phyloP scores from a whole-genome alignment of 805 yeast genomes.

The Sugiyamaella valdiviana region DNA sequence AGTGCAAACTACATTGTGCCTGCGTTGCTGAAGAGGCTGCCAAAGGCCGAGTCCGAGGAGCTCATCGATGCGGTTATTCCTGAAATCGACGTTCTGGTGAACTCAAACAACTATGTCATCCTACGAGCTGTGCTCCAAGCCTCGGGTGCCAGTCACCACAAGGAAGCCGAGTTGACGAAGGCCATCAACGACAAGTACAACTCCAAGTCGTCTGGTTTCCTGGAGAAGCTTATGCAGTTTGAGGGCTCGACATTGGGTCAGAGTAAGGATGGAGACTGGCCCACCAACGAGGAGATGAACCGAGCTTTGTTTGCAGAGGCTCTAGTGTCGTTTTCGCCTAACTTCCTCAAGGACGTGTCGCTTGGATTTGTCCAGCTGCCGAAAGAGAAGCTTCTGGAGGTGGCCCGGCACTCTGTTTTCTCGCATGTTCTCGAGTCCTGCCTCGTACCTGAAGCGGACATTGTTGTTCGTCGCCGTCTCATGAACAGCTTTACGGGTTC shows the following conservation, averaged over 20 bases:
- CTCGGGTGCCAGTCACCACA: slow-evolving; percentile 11
- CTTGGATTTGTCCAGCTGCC: slow-evolving; percentile 57
- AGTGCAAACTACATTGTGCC: slow-evolving; percentile 80
- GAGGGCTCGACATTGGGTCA: slow-evolving; percentile 71
- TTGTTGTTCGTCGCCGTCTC: slow-evolving; percentile 56
- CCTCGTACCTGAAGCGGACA: slow-evolving; percentile 42
- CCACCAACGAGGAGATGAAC: slow-evolving; percentile 83
- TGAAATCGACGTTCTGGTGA: slow-evolving; percentile 20
- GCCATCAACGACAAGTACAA: slow-evolving; percentile 24
- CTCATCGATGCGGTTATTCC: slow-evolving; percentile 23
- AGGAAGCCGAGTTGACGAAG: slow-evolving; percentile 13
- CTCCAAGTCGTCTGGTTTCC: slow-evolving; percentile 35
- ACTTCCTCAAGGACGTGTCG: slow-evolving; percentile 47
- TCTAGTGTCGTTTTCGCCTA: slow-evolving; percentile 60
- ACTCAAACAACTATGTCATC: slow-evolving; percentile 15
- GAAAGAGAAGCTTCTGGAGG: slow-evolving; percentile 53
- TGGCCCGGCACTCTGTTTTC: slow-evolving; percentile 86
- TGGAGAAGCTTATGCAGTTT: slow-evolving; percentile 63
- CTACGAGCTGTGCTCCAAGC: slow-evolving; percentile 19
- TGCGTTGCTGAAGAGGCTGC: slow-evolving; percentile 58
- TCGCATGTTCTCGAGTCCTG: slow-evolving; percentile 79
- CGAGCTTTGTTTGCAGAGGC: slow-evolving; percentile 68
- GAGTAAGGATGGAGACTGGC: slow-evolving; percentile 76
- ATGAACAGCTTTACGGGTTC: slow-evolving; percentile 56
- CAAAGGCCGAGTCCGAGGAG: slow-evolving; percentile 51